A percentile compares a stretch with the other conserved stretches of the same genome.
phyloP scores from a whole-genome alignment of 495 filamentous ascomycete genomes.

The Talaromyces nanjingensis region DNA sequence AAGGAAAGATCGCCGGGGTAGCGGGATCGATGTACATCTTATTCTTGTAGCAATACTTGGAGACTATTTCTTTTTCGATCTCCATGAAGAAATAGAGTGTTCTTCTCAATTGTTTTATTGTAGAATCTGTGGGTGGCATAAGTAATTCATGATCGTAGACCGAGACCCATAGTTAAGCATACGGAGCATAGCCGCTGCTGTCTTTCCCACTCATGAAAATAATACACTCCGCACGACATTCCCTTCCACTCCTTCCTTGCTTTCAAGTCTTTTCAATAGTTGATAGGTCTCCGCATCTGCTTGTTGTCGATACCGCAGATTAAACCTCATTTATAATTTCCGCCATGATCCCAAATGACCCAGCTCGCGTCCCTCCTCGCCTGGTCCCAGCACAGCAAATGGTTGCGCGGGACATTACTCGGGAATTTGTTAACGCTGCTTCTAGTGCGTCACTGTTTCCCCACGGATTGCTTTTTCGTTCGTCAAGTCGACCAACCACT shows the following conservation, averaged over 20 bases:
- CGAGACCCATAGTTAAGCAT: background rate
- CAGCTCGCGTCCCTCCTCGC: constrained; percentile 27
- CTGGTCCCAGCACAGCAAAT: constrained; percentile 37
- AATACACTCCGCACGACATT: background rate
- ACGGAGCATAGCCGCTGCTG: background rate
- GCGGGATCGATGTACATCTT: constrained; percentile 33
- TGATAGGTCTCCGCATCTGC: background rate
- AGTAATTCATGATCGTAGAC: background rate
- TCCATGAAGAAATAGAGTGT: constrained; percentile 4
- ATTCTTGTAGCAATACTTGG: constrained; percentile 41
- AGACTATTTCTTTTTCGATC: background rate
- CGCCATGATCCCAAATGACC: constrained; percentile 34
- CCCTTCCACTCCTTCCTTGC: background rate
- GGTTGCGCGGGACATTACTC: constrained; percentile 67
- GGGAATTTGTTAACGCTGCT: constrained; percentile 63
- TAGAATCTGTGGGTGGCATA: background rate
- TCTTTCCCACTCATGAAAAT: constrained; percentile 5
- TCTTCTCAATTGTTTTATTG: background rate
- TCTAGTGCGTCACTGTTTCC: constrained; percentile 44
- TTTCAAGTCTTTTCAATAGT: too few species aligned
- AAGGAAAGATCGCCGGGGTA: constrained; percentile 13
- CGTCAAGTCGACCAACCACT: background rate
- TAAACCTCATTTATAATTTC: background rate
- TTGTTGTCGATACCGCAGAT: background rate
- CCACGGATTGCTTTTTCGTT: background rate